Evolutionary conservation across 2,329 filamentous ascomycete genomes (phyloP).

Genomic region (Microsporum audouinii): DNA sequence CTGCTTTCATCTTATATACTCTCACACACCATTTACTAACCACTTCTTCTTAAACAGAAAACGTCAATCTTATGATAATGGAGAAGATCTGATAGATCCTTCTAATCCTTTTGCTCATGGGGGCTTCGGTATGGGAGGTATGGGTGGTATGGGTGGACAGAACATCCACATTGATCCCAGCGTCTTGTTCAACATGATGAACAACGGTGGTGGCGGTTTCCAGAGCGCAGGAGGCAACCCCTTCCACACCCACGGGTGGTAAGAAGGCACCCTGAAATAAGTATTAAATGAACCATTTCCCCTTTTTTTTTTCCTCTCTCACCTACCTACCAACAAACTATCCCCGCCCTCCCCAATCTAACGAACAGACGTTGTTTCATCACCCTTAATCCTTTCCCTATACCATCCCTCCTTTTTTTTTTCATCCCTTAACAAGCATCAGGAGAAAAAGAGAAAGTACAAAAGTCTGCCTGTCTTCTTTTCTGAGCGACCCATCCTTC

Average conservation of each 20-base stretch:
- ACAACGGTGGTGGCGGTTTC: slow-evolving; percentile 44
- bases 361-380: neutral
- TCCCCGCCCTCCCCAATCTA: neutral
- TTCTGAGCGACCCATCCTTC: slow-evolving; percentile 1
- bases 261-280: neutral
- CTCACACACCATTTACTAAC: neutral
- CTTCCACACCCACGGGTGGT: slow-evolving; percentile 22
- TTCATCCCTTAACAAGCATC: neutral
- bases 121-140: slow-evolving; percentile 42
- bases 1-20: slow-evolving; percentile 5
- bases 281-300: neutral
- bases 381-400: neutral
- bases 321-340: neutral
- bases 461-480: neutral
- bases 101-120: slow-evolving; percentile 69
- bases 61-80: slow-evolving; percentile 79
- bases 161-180: slow-evolving; percentile 56
- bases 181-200: slow-evolving; percentile 77
- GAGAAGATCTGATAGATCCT: slow-evolving; percentile 80
- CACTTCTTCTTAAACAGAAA: slow-evolving; percentile 46
- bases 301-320: neutral
- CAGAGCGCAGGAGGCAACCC: slow-evolving; percentile 42
- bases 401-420: neutral
- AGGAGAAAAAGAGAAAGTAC: neutral
- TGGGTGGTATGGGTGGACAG: slow-evolving; percentile 32